These are phyloP conservation scores for Penicillium sp. DNA, from an alignment of 2,329 filamentous ascomycete species.

Conservation along the genomic window DNA sequence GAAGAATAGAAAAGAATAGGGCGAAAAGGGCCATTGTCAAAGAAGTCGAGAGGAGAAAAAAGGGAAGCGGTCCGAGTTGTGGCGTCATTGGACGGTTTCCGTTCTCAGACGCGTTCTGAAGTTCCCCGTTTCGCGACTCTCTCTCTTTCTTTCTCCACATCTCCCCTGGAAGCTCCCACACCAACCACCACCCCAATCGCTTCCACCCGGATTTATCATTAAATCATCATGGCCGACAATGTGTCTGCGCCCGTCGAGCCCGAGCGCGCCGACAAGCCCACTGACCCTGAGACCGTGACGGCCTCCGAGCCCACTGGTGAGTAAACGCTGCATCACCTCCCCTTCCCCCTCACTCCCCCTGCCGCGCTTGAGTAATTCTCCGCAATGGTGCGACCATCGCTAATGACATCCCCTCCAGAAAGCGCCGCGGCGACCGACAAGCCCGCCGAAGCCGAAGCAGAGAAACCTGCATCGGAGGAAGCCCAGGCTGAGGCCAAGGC, in stretches of 20 bases:
- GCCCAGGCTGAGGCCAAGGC: slow-evolving; percentile 26
- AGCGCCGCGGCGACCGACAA: slow-evolving; percentile 25
- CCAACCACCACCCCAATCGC: slow-evolving; percentile 14
- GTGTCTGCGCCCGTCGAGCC: slow-evolving; percentile 34
- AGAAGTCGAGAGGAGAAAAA: background rate
- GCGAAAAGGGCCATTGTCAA: background rate
- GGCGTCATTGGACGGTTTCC: slow-evolving; percentile 25
- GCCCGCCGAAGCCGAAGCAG: slow-evolving; percentile 31
- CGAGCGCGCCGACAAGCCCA: slow-evolving; percentile 33
- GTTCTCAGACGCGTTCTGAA: slow-evolving; percentile 27
- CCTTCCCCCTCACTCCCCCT: background rate
- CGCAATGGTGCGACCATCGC: slow-evolving; percentile 22
- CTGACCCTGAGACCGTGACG: slow-evolving; percentile 30
- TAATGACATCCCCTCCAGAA: slow-evolving; percentile 20
- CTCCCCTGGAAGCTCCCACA: slow-evolving; percentile 26
- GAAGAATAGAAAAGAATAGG: too few relatives aligned
- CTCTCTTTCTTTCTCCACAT: slow-evolving; percentile 33
- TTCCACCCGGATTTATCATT: slow-evolving; percentile 14
- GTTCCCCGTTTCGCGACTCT: slow-evolving; percentile 30
- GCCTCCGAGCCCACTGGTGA: background rate
- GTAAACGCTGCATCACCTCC: background rate
- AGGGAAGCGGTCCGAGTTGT: slow-evolving; percentile 11
- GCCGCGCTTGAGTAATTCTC: background rate
- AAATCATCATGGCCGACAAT: slow-evolving; percentile 42
- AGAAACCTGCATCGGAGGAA: slow-evolving; percentile 28